Percentiles rank a stretch among this genome's conserved stretches.
Evolutionary conservation across 2,329 filamentous ascomycete species (phyloP).

Genomic region (Ophiognomonia clavigignenti-juglandacearum): DNA sequence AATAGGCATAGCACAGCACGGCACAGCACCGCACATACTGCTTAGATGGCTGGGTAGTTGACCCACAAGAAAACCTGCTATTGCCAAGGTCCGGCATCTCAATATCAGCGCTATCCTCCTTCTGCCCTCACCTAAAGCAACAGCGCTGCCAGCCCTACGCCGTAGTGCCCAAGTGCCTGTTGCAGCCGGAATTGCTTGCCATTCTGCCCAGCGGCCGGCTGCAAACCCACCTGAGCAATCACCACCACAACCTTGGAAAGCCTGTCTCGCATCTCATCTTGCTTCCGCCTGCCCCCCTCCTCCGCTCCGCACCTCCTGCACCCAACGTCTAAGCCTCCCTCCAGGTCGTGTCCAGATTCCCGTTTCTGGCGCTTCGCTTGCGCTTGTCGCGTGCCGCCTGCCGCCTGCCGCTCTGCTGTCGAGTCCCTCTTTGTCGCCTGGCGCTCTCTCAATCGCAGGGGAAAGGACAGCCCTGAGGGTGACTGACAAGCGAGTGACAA

Average conservation of each 20-base stretch:
- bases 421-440: background rate
- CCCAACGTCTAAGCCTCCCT: conserved; percentile 15
- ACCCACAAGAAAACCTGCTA: background rate
- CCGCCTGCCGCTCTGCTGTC: background rate
- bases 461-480: conserved; percentile 1
- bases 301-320: background rate
- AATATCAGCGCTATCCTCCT: conserved; percentile 2
- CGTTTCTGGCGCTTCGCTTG: background rate
- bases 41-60: background rate
- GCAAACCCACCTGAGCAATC: no score
- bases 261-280: background rate
- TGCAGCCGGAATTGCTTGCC: no score
- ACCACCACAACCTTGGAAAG: no score
- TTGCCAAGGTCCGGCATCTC: background rate
- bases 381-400: background rate
- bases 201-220: no score
- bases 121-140: background rate
- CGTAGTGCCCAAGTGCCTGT: no score
- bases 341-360: conserved; percentile 6
- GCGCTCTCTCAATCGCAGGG: background rate
- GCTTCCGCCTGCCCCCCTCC: background rate
- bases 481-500: conserved; percentile 12
- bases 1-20: background rate
- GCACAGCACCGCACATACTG: background rate
- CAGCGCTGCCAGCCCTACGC: no score